Evolutionary conservation across 1,139 yeast species (phyloP), one percentile per base, ranked within the genome.

Genomic region (Debaryomycetaceae sp.): DNA sequence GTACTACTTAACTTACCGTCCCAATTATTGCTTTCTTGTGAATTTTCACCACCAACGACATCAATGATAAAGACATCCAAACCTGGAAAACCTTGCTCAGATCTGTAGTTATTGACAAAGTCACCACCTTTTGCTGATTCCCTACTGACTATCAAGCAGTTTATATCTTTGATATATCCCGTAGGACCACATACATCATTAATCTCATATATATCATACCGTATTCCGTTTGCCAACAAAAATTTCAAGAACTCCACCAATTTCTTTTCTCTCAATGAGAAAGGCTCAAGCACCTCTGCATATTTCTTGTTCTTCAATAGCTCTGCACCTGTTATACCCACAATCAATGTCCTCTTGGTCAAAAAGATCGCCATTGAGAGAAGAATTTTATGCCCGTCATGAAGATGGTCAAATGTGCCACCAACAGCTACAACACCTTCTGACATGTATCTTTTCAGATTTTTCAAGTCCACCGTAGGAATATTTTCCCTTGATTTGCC

Each of bases 391-490:
- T 94, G 99, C 0, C 98, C 99, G 55, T 86, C 96, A 53, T 94
- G 99, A 30, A 94, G 58, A 62, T 94, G 98, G 57, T 94, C 99
- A 65, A 94, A 94, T 0, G 98, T 94, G 0, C 99, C 99, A 0
- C 98, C 98, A 1, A 91, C 82, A 1, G 95, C 95, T 11, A 53
- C 50, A 9, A 48, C 47, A n/a, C 9, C 31, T n/a, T 26, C 29
- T 15, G 18, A n/a, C n/a, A 16, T n/a, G n/a, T 11, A 9, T 6
- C 17, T 11, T 11, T n/a, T 16, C 2, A 11, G 11, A 4, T 18
- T 7, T n/a, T 11, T 11, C n/a, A 11, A 5, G 11, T 33, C 6
- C 24, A 8, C n/a, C 17, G 14, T 31, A n/a, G 6, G 17, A 22
- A 8, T 2, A 5, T 6, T 15, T 6, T n/a, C 16, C 5, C 7